A percentile compares a stretch with the other conserved stretches of the same genome.
phyloP scores from a whole-genome alignment of 2,329 filamentous ascomycete species.

The Nothophaeocryptopus gaeumannii region DNA sequence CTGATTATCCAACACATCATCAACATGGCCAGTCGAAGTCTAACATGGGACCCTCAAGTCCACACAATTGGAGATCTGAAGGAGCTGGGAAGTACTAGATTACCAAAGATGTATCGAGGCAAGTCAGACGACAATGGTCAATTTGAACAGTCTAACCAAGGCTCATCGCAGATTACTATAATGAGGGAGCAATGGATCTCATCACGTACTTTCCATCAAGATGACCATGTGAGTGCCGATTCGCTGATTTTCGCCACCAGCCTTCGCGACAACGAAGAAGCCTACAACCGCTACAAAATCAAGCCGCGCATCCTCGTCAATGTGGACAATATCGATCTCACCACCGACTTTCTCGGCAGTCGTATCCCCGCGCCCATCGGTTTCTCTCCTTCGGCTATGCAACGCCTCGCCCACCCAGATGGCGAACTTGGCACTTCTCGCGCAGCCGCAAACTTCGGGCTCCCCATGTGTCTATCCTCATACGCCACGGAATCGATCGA shows the following conservation, averaged over 20 bases:
- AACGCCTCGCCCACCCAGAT: slow-evolving; percentile 51
- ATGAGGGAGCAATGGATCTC: slow-evolving; percentile 4
- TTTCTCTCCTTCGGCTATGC: slow-evolving; percentile 53
- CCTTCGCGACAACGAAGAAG: slow-evolving; percentile 49
- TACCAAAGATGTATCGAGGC: slow-evolving; percentile 18
- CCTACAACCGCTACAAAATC: slow-evolving; percentile 48
- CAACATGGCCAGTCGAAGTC: slow-evolving; percentile 15
- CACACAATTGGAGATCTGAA: slow-evolving; percentile 17
- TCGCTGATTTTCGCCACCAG: too few species aligned
- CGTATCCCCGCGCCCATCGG: slow-evolving; percentile 49
- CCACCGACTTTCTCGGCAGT: slow-evolving; percentile 45
- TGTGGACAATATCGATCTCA: slow-evolving; percentile 40
- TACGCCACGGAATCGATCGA: slow-evolving; percentile 50
- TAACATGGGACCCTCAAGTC: slow-evolving; percentile 16
- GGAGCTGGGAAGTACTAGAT: slow-evolving; percentile 12
- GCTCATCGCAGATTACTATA: not conserved
- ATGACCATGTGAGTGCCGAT: too few species aligned
- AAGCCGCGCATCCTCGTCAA: slow-evolving; percentile 38
- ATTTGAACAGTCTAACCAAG: too few species aligned
- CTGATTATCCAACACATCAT: too few species aligned
- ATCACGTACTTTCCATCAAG: not conserved
- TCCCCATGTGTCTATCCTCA: slow-evolving; percentile 50
- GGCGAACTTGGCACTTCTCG: slow-evolving; percentile 52
- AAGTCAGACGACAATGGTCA: too few species aligned
- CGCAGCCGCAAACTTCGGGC: slow-evolving; percentile 43